Base-by-base conservation (phyloP, 2,329 filamentous ascomycete species). In the Penicillium thymicola region DNA sequence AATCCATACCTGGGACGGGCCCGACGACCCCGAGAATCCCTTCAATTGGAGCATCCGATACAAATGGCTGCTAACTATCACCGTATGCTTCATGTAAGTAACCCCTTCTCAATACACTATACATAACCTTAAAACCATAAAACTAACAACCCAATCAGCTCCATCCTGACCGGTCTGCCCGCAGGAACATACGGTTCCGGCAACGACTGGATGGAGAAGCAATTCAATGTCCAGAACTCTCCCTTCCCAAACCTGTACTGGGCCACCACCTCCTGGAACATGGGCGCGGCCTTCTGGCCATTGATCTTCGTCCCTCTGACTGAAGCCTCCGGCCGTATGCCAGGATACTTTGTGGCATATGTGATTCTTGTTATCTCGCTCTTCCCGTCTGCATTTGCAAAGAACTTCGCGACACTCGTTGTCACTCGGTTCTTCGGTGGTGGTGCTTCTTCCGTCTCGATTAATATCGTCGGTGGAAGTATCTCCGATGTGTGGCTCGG, bases 341-440 rank as follows among this genome's bases (percentile, higher is more conserved):
- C 73, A 9, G 77, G 76, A 7, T 79, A 79, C 46, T 68, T 79
- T 37, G 72, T 72, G 2, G 67, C 76, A 7, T 78, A 78, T 54
- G 66, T 74, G 9, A 64, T 75, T 21, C 62, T 80, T 16, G 71
- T 78, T 14, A 64, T 77, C 11, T 77, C 76, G 18, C 65, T 77
- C 8, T 72, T 79, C 37, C 72, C 73, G 1, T 77, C 75, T 16
- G 76, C 74, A 0, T 68, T 78, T 25, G 76, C 78, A 4, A 66
- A 72, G 6, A 79, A 79, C 54, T 79, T 77, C 51, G 76, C 77
- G 0, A 79, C 77, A 0, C 58, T 79, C 4, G 70, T 79, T 2
- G 69, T 78, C 0, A 76, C 75, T 1, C 69, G 78, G 0, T 75
- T 79, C 51, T 75, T 80, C 34, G 75, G 75, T 4, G 78, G 78